phyloP scores from a whole-genome alignment of 352 stramenopile species.

The Phytopythium delawarense region DNA sequence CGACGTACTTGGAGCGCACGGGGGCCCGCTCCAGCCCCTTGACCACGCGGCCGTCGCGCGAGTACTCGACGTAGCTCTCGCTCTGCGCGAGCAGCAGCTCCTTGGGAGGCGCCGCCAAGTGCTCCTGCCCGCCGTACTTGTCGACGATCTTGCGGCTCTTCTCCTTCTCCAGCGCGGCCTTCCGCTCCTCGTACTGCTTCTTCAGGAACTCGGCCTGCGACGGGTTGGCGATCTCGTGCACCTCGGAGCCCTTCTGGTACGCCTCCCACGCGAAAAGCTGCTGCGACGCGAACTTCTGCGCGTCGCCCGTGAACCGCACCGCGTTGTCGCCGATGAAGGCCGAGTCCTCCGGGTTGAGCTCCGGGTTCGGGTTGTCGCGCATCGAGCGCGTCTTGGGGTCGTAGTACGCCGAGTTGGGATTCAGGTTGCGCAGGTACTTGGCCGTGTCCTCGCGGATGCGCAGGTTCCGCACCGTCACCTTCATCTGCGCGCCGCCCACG shows the following conservation, averaged over 20 bases:
- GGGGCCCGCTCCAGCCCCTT: slow-evolving; percentile 71
- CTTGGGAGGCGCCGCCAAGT: slow-evolving; percentile 83
- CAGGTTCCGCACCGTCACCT: slow-evolving; percentile 96
- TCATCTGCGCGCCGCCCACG: slow-evolving; percentile 98
- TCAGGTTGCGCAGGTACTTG: slow-evolving; percentile 99
- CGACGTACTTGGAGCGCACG: slow-evolving; percentile 96
- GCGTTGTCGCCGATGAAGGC: slow-evolving; percentile 97
- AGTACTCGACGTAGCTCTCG: slow-evolving; percentile 93
- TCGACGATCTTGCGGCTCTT: slow-evolving; percentile 85
- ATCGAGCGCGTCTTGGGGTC: slow-evolving; percentile 99
- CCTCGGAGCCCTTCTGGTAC: slow-evolving; percentile 86
- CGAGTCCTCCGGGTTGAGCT: slow-evolving; percentile 90
- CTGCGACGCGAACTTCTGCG: slow-evolving; percentile 91
- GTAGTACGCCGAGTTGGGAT: slow-evolving; percentile 98
- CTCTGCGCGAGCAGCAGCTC: slow-evolving; percentile 84
- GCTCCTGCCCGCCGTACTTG: slow-evolving; percentile 95
- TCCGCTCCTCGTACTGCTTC: slow-evolving; percentile 89
- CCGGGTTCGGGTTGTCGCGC: slow-evolving; percentile 97
- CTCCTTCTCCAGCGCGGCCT: slow-evolving; percentile 60
- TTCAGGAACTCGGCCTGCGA: slow-evolving; percentile 95
- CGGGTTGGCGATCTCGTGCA: slow-evolving; percentile 96
- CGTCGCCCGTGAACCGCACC: slow-evolving; percentile 89
- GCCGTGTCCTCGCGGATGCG: slow-evolving; percentile 99
- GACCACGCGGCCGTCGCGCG: slow-evolving; percentile 88
- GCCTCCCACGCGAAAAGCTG: slow-evolving; percentile 97